Conservation (phyloP, 164 flowering plant species). For the Litsea cubeba region DNA sequence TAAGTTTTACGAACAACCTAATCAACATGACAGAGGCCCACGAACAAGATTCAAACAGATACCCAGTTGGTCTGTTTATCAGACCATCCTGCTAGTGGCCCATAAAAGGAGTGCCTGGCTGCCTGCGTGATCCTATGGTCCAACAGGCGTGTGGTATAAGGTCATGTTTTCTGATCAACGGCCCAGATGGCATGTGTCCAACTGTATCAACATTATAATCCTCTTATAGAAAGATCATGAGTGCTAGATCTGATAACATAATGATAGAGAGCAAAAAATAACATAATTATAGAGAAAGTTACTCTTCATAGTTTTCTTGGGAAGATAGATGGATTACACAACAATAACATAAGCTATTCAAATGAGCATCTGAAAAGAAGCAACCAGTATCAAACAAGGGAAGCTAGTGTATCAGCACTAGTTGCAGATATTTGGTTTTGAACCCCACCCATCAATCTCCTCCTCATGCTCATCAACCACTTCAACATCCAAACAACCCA, state of each 20-base stretch:
- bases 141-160: constrained; percentile 59
- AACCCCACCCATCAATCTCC: constrained; percentile 25
- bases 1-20: too few species aligned
- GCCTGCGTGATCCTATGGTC: constrained; percentile 58
- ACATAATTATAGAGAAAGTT: too few species aligned
- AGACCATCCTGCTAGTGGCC: constrained; percentile 71
- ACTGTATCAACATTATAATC: constrained; percentile 34
- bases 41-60: too few species aligned
- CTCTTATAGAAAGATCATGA: constrained; percentile 35
- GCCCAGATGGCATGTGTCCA: not conserved
- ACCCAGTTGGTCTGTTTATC: constrained; percentile 64
- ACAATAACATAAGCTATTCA: too few species aligned
- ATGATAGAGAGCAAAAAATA: too few species aligned
- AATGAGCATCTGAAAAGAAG: too few species aligned
- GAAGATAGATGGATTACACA: too few species aligned
- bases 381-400: not conserved
- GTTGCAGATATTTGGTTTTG: constrained; percentile 72
- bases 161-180: constrained; percentile 36
- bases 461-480: constrained; percentile 45
- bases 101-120: constrained; percentile 68
- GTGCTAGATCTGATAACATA: not conserved
- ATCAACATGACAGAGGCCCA: too few species aligned
- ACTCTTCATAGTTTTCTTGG: not conserved
- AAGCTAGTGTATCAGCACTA: constrained; percentile 17
- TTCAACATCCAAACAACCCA: constrained; percentile 19